These are phyloP conservation scores for Cadophora sp. DNA, from an alignment of 2,329 filamentous ascomycete genomes.

Conservation along the genomic window DNA sequence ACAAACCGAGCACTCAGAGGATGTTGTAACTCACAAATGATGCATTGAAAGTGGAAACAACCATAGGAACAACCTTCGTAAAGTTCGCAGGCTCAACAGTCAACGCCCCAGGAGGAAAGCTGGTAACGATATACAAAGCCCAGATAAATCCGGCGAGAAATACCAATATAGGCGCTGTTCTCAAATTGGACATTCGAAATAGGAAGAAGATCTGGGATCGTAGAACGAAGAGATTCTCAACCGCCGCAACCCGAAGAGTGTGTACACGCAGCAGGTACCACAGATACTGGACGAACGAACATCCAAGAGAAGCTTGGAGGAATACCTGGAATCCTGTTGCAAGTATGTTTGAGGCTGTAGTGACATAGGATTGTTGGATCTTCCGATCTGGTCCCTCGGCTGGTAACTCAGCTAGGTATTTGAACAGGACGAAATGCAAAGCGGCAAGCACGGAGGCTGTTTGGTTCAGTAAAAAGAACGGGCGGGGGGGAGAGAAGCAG, in stretches of 20 bases:
- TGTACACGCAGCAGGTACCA: slow-evolving; percentile 15
- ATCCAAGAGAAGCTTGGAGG: neutral
- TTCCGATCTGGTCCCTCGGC: slow-evolving; percentile 14
- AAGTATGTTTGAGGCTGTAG: slow-evolving; percentile 17
- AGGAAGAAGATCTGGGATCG: slow-evolving; percentile 10
- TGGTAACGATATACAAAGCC: slow-evolving; percentile 11
- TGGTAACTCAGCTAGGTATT: slow-evolving; percentile 2
- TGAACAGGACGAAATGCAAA: slow-evolving; percentile 15
- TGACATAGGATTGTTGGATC: slow-evolving; percentile 17
- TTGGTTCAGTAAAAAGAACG: neutral
- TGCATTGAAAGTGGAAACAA: neutral
- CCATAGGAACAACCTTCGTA: neutral
- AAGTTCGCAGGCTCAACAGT: neutral
- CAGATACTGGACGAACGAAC: slow-evolving; percentile 21
- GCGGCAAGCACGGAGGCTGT: slow-evolving; percentile 14
- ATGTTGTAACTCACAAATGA: neutral
- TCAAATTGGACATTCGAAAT: neutral
- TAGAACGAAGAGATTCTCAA: slow-evolving; percentile 14
- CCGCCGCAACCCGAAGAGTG: slow-evolving; percentile 15
- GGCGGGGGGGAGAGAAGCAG: neutral
- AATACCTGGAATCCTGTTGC: slow-evolving; percentile 8
- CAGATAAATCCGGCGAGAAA: neutral
- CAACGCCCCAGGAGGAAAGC: slow-evolving; percentile 22
- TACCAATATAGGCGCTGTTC: slow-evolving; percentile 9
- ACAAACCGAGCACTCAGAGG: neutral